A percentile compares a stretch with the other conserved stretches of the same genome.
These are phyloP conservation scores for Ulota crispa DNA, from an alignment of 225 moss, liverwort and hornwort genomes.

Conservation along the genomic window DNA sequence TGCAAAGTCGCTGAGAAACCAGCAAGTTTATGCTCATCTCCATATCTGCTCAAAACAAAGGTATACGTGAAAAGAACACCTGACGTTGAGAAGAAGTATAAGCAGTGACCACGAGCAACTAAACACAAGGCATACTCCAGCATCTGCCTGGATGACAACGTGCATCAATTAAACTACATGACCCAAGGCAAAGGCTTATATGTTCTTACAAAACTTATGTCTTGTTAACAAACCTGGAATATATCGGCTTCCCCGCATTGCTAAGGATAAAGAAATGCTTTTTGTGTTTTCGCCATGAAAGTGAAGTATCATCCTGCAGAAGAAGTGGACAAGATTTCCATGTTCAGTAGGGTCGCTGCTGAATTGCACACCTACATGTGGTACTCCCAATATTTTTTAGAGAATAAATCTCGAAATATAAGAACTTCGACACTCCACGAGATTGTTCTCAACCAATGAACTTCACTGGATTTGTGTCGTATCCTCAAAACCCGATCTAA, in stretches of 20 bases:
- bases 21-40: slow-evolving; percentile 96
- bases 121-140: neutral
- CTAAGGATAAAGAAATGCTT: slow-evolving; percentile 99
- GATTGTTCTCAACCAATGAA: neutral
- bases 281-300: slow-evolving; percentile 88
- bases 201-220: neutral
- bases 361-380: neutral
- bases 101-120: neutral
- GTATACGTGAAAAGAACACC: slow-evolving; percentile 8
- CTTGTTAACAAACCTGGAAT: slow-evolving; percentile 70
- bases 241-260: slow-evolving; percentile 97
- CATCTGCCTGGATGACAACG: neutral
- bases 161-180: slow-evolving; percentile 5
- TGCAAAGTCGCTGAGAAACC: slow-evolving; percentile 98
- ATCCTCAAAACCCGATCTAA: neutral
- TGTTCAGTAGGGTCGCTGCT: slow-evolving; percentile 5
- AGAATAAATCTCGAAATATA: slow-evolving; percentile 1
- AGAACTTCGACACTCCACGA: neutral
- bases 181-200: neutral
- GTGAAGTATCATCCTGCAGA: slow-evolving; percentile 80
- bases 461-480: neutral
- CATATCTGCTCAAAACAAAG: slow-evolving; percentile 66
- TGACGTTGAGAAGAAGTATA: neutral
- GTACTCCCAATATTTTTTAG: neutral
- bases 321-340: slow-evolving; percentile 19